Evolutionary conservation across 2,329 filamentous ascomycete species (phyloP), one percentile per base, ranked within the genome.

Genomic region (Aspergillus sp.): DNA sequence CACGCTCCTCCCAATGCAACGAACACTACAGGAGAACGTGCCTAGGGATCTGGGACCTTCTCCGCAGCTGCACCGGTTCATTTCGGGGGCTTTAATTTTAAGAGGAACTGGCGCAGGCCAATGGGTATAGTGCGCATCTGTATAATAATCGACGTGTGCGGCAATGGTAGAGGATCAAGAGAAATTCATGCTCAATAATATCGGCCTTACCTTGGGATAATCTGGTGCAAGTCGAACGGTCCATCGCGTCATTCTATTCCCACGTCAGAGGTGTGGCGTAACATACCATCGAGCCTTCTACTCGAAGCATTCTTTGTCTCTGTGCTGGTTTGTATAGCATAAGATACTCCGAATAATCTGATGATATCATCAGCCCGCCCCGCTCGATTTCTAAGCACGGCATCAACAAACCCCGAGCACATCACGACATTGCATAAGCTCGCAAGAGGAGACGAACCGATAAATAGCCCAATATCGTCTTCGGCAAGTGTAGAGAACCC

Each of bases 351-450:
- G 25, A 29, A 29, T 29, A 29, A 29, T 29, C 40, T 42, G 40
- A 42, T 42, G 40, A 42, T 19, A 42, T 42, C 40, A 42, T 42
- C 34, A 17, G n/a, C 29, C 17, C 25, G 20, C 42, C 40, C 16
- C 47, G 16, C 19, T 21, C 46, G 49, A 56, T 58, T 58, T 58
- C 56, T 58, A 58, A 58, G 49, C 56, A 54, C 53, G 45, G 51
- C 44, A 47, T 57, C 34, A 46, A 45, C 47, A 45, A 50, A 34
- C 34, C 45, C 56, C 54, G 54, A 52, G 17, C 13, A 6, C 34
- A 58, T 58, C 48, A 58, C 56, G 56, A 56, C 56, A 58, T 52
- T 44, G 20, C 20, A 32, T 36, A 29, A 20, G 21, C 48, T 21
- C 25, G 14, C 25, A 32, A 19, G 10, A 21, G 19, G 6, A n/a